Evolutionary conservation across 345 rosid genomes (phyloP).

Genomic region (Syzygium aqueum): DNA sequence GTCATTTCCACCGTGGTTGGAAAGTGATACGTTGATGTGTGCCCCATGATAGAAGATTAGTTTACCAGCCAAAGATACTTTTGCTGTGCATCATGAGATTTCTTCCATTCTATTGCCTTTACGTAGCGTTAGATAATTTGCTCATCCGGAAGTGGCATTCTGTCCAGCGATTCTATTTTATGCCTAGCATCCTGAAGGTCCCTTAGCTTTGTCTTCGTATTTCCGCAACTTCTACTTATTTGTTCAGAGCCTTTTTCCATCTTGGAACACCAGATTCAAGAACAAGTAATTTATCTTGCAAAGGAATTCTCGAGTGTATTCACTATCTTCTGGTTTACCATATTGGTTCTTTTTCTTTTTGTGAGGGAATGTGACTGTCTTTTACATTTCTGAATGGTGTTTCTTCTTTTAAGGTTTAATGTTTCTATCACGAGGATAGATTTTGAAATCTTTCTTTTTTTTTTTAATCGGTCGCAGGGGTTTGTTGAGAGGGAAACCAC

Average conservation of each 20-base stretch:
- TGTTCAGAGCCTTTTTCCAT: not conserved
- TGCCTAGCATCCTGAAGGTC: not conserved
- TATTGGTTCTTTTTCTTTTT: not conserved
- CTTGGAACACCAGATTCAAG: not conserved
- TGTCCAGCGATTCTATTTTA: not conserved
- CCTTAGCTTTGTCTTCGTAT: not conserved
- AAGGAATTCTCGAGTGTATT: not conserved
- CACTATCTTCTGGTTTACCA: not conserved
- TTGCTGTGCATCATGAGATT: not conserved
- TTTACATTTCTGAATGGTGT: not conserved
- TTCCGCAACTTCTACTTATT: not conserved
- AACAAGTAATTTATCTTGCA: not conserved
- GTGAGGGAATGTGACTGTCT: not conserved
- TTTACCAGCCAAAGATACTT: not conserved
- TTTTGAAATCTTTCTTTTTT: not conserved
- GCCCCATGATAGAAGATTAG: not conserved
- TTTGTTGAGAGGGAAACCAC: slow-evolving; percentile 82
- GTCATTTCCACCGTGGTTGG: not conserved
- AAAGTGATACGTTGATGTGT: not conserved
- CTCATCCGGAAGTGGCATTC: not conserved
- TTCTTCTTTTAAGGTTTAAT: not conserved
- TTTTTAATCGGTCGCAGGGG: slow-evolving; percentile 36
- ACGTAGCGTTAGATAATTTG: not conserved
- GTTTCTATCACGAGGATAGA: not conserved
- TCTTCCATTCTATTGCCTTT: not conserved